A percentile compares a stretch with the other conserved stretches of the same genome.
Conservation (phyloP, 164 flowering plant species). For the Brasenia schreberi region DNA sequence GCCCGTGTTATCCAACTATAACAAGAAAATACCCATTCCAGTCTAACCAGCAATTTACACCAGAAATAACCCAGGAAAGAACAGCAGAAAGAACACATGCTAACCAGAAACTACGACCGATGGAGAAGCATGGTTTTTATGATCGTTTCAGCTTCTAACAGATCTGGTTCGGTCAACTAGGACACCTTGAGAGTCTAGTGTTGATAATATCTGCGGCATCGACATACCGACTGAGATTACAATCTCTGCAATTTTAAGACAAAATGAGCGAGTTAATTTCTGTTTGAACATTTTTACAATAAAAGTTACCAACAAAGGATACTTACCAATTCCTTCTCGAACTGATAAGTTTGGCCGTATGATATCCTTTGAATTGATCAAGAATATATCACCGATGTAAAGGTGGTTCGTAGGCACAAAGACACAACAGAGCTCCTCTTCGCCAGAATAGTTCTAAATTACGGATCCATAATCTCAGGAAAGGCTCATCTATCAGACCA, state of each 20-base stretch:
- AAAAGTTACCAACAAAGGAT: background rate
- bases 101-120: too few species aligned
- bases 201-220: conserved; percentile 65
- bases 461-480: background rate
- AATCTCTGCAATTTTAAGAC: conserved; percentile 34
- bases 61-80: too few species aligned
- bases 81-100: too few species aligned
- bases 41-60: too few species aligned
- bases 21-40: too few species aligned
- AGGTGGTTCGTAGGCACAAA: conserved; percentile 76
- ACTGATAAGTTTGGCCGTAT: conserved; percentile 66
- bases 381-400: conserved; percentile 66
- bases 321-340: conserved; percentile 74
- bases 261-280: background rate
- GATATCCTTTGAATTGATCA: conserved; percentile 52
- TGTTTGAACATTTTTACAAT: background rate
- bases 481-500: background rate
- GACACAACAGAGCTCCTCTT: conserved; percentile 66
- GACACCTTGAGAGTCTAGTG: conserved; percentile 26
- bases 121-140: too few species aligned
- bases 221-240: conserved; percentile 80
- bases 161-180: conserved; percentile 38
- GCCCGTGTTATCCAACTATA: too few species aligned
- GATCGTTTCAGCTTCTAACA: conserved; percentile 22
- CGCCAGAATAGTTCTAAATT: conserved; percentile 47